phyloP scores from a whole-genome alignment of 208 protist species.

The Trypanosoma cruzi region DNA sequence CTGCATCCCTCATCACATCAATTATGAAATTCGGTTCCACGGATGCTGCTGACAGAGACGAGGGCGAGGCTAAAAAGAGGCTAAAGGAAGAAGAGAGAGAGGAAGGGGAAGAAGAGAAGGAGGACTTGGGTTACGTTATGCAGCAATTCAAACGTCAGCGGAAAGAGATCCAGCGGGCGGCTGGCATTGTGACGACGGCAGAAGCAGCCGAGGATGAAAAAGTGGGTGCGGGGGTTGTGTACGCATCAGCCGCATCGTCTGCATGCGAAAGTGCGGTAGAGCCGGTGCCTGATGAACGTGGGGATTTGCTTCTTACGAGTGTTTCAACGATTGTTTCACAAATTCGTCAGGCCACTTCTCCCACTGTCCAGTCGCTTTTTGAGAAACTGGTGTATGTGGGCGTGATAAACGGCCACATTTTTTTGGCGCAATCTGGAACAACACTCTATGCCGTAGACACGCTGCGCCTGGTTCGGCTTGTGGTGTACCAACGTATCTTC shows the following conservation, averaged over 20 bases:
- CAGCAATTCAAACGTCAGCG: slow-evolving; percentile 62
- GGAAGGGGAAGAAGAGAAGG: slow-evolving; percentile 25
- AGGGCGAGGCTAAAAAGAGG: slow-evolving; percentile 6
- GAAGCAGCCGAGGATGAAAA: not conserved
- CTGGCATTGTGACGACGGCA: slow-evolving; percentile 8
- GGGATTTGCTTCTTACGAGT: slow-evolving; percentile 26
- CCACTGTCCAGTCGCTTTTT: slow-evolving; percentile 54
- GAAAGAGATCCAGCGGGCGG: slow-evolving; percentile 24
- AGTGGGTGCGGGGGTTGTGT: not conserved
- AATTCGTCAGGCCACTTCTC: slow-evolving; percentile 42
- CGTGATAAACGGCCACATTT: slow-evolving; percentile 42
- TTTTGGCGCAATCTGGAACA: slow-evolving; percentile 80
- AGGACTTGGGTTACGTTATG: slow-evolving; percentile 42
- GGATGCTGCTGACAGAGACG: slow-evolving; percentile 6
- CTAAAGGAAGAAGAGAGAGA: slow-evolving; percentile 15
- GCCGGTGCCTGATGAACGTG: not conserved
- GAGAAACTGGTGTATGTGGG: slow-evolving; percentile 66
- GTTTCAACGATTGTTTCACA: slow-evolving; percentile 40
- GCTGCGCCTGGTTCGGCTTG: slow-evolving; percentile 52
- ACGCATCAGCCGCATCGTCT: not conserved
- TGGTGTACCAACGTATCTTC: slow-evolving; percentile 84
- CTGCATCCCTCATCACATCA: slow-evolving; percentile 8
- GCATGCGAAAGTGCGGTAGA: not conserved
- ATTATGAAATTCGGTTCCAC: slow-evolving; percentile 10
- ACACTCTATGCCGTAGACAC: slow-evolving; percentile 71